Conservation (phyloP, 257 asterid species). For the Nicotiana obtusifolia region DNA sequence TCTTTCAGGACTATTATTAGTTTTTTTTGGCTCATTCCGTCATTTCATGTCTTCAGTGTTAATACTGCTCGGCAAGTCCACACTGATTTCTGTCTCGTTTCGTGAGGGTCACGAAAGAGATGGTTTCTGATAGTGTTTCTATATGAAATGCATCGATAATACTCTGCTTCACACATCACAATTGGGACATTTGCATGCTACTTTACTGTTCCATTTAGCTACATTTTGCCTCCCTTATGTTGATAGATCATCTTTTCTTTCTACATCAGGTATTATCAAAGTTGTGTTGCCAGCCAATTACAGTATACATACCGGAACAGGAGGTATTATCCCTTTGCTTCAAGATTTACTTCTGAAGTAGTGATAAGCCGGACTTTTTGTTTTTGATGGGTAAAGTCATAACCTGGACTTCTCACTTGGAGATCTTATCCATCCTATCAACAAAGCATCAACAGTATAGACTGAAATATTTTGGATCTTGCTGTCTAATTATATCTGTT, state of each 20-base stretch:
- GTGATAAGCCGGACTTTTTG: neutral
- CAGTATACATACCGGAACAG: slow-evolving; percentile 81
- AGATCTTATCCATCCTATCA: neutral
- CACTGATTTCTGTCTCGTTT: neutral
- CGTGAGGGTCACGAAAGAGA: neutral
- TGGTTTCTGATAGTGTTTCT: neutral
- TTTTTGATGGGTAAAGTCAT: neutral
- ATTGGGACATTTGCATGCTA: neutral
- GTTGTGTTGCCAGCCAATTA: slow-evolving; percentile 81
- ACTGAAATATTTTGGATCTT: neutral
- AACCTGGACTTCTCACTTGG: neutral
- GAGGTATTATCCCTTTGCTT: slow-evolving; percentile 52
- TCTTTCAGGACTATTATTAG: neutral
- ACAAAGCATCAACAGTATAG: neutral
- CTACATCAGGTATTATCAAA: slow-evolving; percentile 67
- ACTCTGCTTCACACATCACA: neutral
- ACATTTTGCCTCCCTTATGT: neutral
- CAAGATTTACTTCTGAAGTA: neutral
- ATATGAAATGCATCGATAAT: neutral
- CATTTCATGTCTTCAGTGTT: neutral
- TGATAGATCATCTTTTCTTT: slow-evolving; percentile 6
- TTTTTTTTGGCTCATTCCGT: neutral
- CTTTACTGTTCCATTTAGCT: neutral
- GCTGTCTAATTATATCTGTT: neutral
- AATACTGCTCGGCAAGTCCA: neutral